Conservation (phyloP, 2,329 filamentous ascomycete genomes). For the Mollisiaceae sp. region DNA sequence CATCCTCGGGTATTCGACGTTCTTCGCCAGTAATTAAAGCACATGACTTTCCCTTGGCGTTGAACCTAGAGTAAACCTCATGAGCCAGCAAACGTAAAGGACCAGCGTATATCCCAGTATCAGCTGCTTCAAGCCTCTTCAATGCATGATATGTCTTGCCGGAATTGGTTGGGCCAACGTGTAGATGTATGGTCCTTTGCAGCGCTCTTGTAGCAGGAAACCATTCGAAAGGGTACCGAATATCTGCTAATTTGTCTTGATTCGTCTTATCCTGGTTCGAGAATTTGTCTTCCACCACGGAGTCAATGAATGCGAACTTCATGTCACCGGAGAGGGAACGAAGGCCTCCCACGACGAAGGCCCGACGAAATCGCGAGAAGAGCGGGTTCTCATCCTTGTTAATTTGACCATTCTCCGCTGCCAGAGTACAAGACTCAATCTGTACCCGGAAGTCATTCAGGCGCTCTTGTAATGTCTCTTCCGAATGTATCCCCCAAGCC, state of each 20-base stretch:
- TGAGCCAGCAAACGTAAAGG: conserved; percentile 88
- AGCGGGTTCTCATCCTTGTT: conserved; percentile 31
- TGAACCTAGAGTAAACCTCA: conserved; percentile 90
- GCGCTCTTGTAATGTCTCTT: conserved; percentile 24
- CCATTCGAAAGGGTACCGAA: conserved; percentile 92
- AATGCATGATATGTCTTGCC: conserved; percentile 97
- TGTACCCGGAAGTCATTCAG: conserved; percentile 22
- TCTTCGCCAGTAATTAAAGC: conserved; percentile 92
- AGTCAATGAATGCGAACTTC: conserved; percentile 68
- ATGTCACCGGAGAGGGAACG: conserved; percentile 62
- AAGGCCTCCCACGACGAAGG: conserved; percentile 60
- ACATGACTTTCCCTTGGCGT: conserved; percentile 76
- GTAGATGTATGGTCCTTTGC: conserved; percentile 84
- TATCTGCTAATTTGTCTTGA: conserved; percentile 74
- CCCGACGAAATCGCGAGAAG: conserved; percentile 53
- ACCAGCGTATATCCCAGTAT: conserved; percentile 85
- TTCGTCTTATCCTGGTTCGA: conserved; percentile 50
- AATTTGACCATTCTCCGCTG: conserved; percentile 24
- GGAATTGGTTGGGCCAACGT: conserved; percentile 96
- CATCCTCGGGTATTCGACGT: conserved; percentile 67
- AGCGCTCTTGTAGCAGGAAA: conserved; percentile 81
- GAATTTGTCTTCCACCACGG: conserved; percentile 62
- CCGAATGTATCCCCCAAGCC: conserved; percentile 29
- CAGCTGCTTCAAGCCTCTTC: conserved; percentile 77
- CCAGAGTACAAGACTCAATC: conserved; percentile 22